phyloP scores from a whole-genome alignment of 176 grass and related monocot genomes.

The Saccharum spontaneum region DNA sequence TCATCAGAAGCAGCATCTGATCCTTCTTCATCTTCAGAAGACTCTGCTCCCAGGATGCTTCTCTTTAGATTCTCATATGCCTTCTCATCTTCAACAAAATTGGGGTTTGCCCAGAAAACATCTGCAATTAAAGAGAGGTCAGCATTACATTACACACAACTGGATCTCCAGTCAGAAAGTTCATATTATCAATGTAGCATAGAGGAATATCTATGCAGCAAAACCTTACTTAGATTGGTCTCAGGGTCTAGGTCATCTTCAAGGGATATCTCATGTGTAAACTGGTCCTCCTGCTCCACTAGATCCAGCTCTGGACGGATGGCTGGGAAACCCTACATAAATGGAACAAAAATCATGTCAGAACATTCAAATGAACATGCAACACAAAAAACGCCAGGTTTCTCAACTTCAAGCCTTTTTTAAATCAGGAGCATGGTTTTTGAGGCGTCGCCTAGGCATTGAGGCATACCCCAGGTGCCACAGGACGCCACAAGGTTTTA shows the following conservation, averaged over 20 bases:
- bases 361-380: constrained; percentile 6
- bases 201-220: not conserved
- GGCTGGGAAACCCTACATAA: constrained; percentile 82
- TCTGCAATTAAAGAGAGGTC: constrained; percentile 54
- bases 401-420: not conserved
- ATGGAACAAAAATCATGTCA: constrained; percentile 26
- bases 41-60: constrained; percentile 75
- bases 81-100: constrained; percentile 90
- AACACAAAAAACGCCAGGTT: not conserved
- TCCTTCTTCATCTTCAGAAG: constrained; percentile 78
- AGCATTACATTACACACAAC: constrained; percentile 12
- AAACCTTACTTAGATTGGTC: constrained; percentile 71
- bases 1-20: constrained; percentile 67
- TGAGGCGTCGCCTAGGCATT: not conserved
- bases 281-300: constrained; percentile 96
- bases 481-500: not conserved
- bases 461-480: not conserved
- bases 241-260: constrained; percentile 87
- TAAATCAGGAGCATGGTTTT: not conserved
- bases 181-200: constrained; percentile 19
- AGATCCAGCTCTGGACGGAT: constrained; percentile 90
- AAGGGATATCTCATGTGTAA: constrained; percentile 89
- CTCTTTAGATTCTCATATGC: constrained; percentile 84
- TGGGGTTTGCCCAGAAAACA: constrained; percentile 82
- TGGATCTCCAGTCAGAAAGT: not conserved